phyloP scores from a whole-genome alignment of 352 stramenopile species.

The Pythium biforme region DNA sequence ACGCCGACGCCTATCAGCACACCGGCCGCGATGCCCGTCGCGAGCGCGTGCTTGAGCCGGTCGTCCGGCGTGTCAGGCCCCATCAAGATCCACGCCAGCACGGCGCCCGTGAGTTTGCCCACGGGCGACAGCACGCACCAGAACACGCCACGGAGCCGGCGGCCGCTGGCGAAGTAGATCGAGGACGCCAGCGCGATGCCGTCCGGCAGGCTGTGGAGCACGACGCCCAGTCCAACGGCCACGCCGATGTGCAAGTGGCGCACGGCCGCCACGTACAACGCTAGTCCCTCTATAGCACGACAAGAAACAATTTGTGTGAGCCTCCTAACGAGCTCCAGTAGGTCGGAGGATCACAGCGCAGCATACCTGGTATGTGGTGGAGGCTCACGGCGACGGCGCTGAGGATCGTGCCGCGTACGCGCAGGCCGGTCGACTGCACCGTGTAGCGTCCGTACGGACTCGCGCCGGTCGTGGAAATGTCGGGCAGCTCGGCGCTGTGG shows the following conservation, averaged over 20 bases:
- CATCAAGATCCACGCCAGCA: slow-evolving; percentile 24
- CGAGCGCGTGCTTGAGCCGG: slow-evolving; percentile 17
- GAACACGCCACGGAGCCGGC: slow-evolving; percentile 19
- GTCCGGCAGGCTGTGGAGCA: slow-evolving; percentile 30
- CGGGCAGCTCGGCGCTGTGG: slow-evolving; percentile 12
- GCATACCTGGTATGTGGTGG: slow-evolving; percentile 27
- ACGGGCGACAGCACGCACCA: slow-evolving; percentile 28
- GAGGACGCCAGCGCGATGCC: slow-evolving; percentile 30
- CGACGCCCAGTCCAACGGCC: slow-evolving; percentile 16
- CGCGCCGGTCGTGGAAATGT: slow-evolving; percentile 18
- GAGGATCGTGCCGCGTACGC: slow-evolving; percentile 16
- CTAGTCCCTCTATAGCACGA: slow-evolving; percentile 19
- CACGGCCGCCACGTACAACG: slow-evolving; percentile 24
- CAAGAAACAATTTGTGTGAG: not conserved
- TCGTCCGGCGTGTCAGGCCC: slow-evolving; percentile 7
- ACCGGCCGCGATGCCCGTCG: slow-evolving; percentile 18
- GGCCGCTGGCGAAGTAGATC: slow-evolving; percentile 32
- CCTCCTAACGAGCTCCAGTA: too few relatives aligned
- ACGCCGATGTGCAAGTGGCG: slow-evolving; percentile 23
- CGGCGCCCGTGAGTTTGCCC: slow-evolving; percentile 22
- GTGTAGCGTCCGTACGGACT: slow-evolving; percentile 20
- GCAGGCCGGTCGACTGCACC: not conserved
- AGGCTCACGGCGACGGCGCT: slow-evolving; percentile 25
- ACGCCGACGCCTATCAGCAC: slow-evolving; percentile 27
- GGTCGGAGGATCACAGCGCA: too few relatives aligned